phyloP scores from a whole-genome alignment of 2,329 filamentous ascomycete genomes.

The Ceratocystis colombiana region DNA sequence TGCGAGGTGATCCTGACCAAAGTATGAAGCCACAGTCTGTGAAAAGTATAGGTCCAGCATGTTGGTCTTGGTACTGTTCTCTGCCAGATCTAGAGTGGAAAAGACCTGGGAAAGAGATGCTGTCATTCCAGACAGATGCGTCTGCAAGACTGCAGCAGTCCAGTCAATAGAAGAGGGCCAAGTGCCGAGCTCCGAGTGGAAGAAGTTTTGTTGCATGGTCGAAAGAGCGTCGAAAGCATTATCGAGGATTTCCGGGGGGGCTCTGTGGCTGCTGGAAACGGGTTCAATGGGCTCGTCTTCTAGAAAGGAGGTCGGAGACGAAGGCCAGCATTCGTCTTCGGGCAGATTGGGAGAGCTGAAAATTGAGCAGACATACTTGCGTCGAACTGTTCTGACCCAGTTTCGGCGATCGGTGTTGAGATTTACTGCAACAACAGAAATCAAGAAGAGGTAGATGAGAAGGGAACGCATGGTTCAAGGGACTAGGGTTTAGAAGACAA shows the following conservation, averaged over 20 bases:
- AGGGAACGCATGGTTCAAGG: constrained; percentile 19
- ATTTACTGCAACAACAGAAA: constrained; percentile 21
- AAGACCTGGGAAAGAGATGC: constrained; percentile 58
- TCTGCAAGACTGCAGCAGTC: constrained; percentile 78
- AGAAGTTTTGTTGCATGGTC: constrained; percentile 69
- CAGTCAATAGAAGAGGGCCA: constrained; percentile 88
- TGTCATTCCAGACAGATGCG: constrained; percentile 64
- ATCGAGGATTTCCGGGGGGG: constrained; percentile 33
- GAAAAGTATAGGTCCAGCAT: constrained; percentile 74
- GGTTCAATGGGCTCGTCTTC: constrained; percentile 15
- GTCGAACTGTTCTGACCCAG: constrained; percentile 18
- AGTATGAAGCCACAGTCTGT: constrained; percentile 69
- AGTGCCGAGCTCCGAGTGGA: constrained; percentile 63
- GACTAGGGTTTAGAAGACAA: not conserved
- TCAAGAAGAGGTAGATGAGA: constrained; percentile 20
- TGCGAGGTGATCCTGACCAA: constrained; percentile 68
- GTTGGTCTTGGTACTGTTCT: constrained; percentile 54
- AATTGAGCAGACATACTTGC: constrained; percentile 25
- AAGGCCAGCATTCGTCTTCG: constrained; percentile 21
- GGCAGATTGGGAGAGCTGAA: constrained; percentile 23
- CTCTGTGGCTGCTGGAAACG: constrained; percentile 4
- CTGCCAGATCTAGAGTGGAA: constrained; percentile 32
- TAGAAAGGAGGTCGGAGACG: constrained; percentile 24
- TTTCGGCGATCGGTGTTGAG: constrained; percentile 12
- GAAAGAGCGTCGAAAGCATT: constrained; percentile 55